Percentiles rank a stretch among this genome's conserved stretches.
These are phyloP conservation scores for Linnemannia hyalina DNA, from an alignment of 192 early-diverging fungal genomes.

Conservation along the genomic window DNA sequence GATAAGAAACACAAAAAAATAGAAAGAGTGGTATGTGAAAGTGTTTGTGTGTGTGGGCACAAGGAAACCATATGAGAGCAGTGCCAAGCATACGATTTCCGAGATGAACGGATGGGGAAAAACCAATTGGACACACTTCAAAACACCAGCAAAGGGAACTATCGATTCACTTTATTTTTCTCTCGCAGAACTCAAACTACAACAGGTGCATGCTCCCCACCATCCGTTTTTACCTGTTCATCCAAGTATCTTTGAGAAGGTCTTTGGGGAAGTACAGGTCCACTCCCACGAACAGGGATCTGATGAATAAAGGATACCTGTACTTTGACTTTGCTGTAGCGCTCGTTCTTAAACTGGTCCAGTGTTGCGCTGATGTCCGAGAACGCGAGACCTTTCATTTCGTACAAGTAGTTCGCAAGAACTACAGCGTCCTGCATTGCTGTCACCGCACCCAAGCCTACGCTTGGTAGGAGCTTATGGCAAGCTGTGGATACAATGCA, in stretches of 20 bases:
- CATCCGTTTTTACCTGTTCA: background rate
- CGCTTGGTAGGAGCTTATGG: background rate
- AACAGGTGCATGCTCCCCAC: too few relatives aligned
- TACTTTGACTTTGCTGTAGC: background rate
- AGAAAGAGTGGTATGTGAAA: background rate
- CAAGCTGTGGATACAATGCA: too few relatives aligned
- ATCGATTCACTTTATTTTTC: too few relatives aligned
- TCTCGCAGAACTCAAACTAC: too few relatives aligned
- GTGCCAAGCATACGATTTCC: background rate
- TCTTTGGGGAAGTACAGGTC: background rate
- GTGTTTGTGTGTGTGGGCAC: too few relatives aligned
- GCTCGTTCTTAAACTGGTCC: background rate
- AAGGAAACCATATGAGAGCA: too few relatives aligned
- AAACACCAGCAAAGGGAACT: slow-evolving; percentile 10
- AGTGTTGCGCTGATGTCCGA: background rate
- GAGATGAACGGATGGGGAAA: too few relatives aligned
- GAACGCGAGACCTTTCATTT: background rate
- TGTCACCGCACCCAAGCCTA: slow-evolving; percentile 10
- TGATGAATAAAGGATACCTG: background rate
- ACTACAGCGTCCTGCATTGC: slow-evolving; percentile 21
- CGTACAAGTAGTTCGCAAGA: slow-evolving; percentile 10
- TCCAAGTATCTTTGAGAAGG: background rate
- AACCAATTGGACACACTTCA: too few relatives aligned
- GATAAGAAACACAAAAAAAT: background rate
- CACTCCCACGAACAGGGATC: background rate